Base-by-base conservation (phyloP, 192 early-diverging fungal genomes). In the Rhizoclosmatium sp. region DNA sequence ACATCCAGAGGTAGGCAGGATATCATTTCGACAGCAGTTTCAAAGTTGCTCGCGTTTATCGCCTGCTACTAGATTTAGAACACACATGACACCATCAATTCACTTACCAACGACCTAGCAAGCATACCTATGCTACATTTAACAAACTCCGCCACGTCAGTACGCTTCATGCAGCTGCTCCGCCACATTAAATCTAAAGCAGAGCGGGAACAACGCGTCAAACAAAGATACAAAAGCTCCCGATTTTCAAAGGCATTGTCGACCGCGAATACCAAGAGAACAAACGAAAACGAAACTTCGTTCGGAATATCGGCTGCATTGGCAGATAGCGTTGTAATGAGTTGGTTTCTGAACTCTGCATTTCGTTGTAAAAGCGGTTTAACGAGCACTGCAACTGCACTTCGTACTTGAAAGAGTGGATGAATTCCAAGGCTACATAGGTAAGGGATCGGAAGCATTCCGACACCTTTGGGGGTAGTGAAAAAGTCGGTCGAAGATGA, bases 161-260 rank as follows among this genome's bases (percentile, higher is more conserved):
- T 47, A 19, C 23, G 40, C 1, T n/a, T 44, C 3, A 16, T 3
- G 9, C 40, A 2, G 21, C 40, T 64, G 61, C 51, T 16, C 41
- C 66, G 42, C 16, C 10, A 68, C 42, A 44, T 41, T 42, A 76
- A 67, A n/a, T 67, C 23, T 9, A 76, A 66, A 40, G 44, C 64
- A 3, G 65, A 66, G n/a, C 16, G 5, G 9, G 75, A 51, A 31
- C 44, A 39, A 4, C 41, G 45, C 12, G 75, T 46, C 49, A 76
- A 23, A 59, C 47, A 65, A 60, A 66, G 47, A 59, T 67, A 76
- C 31, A 76, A 56, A 31, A 76, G 49, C 49, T 76, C 49, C 39
- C n/a, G 49, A 39, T 41, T 62, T 14, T 76, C 62, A 16, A 76
- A 16, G 3, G 4, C 31, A 19, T 76, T 51, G 1, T 39, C 72